Evolutionary conservation across 2,329 filamentous ascomycete species (phyloP).

Genomic region (Rhinocladiella mackenziei): DNA sequence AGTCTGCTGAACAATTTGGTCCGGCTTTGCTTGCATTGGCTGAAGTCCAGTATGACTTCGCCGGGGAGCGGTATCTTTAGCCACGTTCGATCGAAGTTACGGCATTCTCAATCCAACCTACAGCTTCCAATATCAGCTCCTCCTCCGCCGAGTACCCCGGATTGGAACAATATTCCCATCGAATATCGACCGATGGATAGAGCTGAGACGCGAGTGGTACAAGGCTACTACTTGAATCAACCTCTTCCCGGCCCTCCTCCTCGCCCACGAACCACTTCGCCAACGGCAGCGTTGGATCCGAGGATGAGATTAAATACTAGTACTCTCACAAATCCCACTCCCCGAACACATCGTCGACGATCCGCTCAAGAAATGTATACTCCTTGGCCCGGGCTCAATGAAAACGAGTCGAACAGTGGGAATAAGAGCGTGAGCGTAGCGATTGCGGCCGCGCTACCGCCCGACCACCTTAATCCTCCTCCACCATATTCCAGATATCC

Average conservation of each 20-base stretch:
- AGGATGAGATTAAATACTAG: too few relatives aligned
- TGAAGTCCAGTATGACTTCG: too few relatives aligned
- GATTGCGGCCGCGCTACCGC: conserved; percentile 20
- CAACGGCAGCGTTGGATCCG: too few relatives aligned
- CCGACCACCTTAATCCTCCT: conserved; percentile 21
- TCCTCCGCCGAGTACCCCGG: not conserved
- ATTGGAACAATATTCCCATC: conserved; percentile 17
- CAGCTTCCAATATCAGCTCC: not conserved
- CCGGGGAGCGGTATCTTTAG: too few relatives aligned
- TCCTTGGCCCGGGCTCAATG: conserved; percentile 4
- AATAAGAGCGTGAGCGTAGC: conserved; percentile 15
- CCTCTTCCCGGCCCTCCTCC: conserved; percentile 17
- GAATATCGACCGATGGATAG: conserved; percentile 16
- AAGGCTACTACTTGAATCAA: conserved; percentile 15
- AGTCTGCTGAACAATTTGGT: too few relatives aligned
- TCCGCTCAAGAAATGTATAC: conserved; percentile 13
- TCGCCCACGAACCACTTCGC: too few relatives aligned
- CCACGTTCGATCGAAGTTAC: conserved; percentile 16
- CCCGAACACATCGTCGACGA: conserved; percentile 14
- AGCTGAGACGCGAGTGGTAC: conserved; percentile 5
- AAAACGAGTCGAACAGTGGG: conserved; percentile 1
- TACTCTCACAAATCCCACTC: too few relatives aligned
- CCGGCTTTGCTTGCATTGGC: too few relatives aligned
- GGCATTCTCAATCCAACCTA: conserved; percentile 19
- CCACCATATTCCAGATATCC: conserved; percentile 18